Percentiles rank a stretch among this genome's conserved stretches.
These are phyloP conservation scores for Phytophthora meadii DNA, from an alignment of 352 stramenopile genomes.

Conservation along the genomic window DNA sequence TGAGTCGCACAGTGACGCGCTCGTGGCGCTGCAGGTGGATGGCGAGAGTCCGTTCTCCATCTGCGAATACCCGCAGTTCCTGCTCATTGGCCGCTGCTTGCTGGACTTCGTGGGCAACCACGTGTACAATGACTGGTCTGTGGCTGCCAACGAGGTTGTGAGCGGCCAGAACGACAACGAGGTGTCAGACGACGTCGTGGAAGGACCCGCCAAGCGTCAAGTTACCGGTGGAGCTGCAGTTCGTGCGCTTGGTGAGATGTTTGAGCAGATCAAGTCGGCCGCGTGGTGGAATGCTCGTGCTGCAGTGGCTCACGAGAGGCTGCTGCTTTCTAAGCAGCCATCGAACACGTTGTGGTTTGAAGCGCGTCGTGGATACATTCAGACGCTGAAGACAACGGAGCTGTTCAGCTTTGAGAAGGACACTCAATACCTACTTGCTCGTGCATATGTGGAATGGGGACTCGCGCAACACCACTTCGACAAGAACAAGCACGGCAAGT, in stretches of 20 bases:
- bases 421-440: conserved; percentile 66
- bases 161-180: conserved; percentile 45
- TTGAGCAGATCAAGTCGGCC: conserved; percentile 50
- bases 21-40: conserved; percentile 78
- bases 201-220: conserved; percentile 36
- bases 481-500: conserved; percentile 90
- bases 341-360: conserved; percentile 86
- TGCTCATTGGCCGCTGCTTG: conserved; percentile 70
- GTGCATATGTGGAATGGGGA: conserved; percentile 93
- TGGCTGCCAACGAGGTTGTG: conserved; percentile 48
- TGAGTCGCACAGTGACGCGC: conserved; percentile 62
- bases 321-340: conserved; percentile 67
- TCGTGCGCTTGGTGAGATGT: conserved; percentile 33
- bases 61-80: conserved; percentile 76
- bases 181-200: conserved; percentile 47
- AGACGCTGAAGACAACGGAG: conserved; percentile 39
- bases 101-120: conserved; percentile 72
- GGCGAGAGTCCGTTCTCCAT: conserved; percentile 83
- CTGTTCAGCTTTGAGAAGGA: conserved; percentile 53
- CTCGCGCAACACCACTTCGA: conserved; percentile 94
- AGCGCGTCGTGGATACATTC: conserved; percentile 62
- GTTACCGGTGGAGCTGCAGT: conserved; percentile 37
- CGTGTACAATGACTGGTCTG: conserved; percentile 69
- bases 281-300: conserved; percentile 81
- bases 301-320: conserved; percentile 72